Percentiles rank a stretch among this genome's conserved stretches.
These are phyloP conservation scores for Thermochaetoides thermophila DNA, from an alignment of 495 filamentous ascomycete species.

Conservation along the genomic window DNA sequence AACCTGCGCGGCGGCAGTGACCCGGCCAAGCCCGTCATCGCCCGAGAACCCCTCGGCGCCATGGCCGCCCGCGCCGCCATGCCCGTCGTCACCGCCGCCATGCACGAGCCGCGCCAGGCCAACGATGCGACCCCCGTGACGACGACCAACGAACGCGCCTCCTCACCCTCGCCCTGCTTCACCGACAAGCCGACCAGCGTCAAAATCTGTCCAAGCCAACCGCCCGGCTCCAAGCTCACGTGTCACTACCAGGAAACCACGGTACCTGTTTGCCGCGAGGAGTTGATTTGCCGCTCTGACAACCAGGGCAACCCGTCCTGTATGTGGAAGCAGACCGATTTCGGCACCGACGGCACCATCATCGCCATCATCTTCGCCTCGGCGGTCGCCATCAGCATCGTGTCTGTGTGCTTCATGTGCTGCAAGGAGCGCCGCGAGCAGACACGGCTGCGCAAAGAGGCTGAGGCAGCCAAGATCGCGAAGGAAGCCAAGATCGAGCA, in stretches of 20 bases:
- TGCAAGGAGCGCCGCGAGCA: conserved; percentile 22
- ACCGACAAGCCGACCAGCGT: conserved; percentile 17
- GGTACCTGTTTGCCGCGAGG: conserved; percentile 27
- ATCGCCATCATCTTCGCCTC: conserved; percentile 28
- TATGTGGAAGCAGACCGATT: conserved; percentile 25
- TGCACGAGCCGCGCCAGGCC: conserved; percentile 3
- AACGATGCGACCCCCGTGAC: conserved; percentile 2
- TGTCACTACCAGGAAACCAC: conserved; percentile 24
- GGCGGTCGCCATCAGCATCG: conserved; percentile 15
- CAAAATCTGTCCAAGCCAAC: conserved; percentile 22
- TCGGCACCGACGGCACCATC: conserved; percentile 24
- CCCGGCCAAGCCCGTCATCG: conserved; percentile 5
- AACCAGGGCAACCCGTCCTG: conserved; percentile 21
- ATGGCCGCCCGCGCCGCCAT: conserved; percentile 4
- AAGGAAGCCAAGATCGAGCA: conserved; percentile 18
- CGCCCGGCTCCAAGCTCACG: conserved; percentile 18
- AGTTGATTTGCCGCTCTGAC: conserved; percentile 28
- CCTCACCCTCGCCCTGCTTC: conserved; percentile 23
- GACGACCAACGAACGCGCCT: conserved; percentile 5
- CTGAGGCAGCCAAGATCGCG: conserved; percentile 22
- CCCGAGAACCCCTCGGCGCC: conserved; percentile 10
- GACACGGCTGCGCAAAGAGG: conserved; percentile 16
- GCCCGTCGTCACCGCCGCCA: conserved; percentile 5
- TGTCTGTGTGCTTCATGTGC: conserved; percentile 25
- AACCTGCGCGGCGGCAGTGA: conserved; percentile 2